phyloP scores from a whole-genome alignment of 768 basidiomycete genomes.

The Lactifluus pinguis region DNA sequence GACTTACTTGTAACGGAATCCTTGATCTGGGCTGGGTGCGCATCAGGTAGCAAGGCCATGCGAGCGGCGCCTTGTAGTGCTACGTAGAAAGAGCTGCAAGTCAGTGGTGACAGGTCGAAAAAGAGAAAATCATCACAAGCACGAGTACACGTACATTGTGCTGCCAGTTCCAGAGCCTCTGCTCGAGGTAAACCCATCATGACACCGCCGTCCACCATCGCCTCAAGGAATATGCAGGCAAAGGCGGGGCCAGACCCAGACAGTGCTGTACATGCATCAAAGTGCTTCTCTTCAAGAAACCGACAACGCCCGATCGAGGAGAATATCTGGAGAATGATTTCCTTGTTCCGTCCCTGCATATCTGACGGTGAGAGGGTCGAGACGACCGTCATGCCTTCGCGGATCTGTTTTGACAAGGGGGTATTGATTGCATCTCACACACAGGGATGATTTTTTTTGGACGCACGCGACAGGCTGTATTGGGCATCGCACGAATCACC shows the following conservation, averaged over 20 bases:
- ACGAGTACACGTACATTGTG: constrained; percentile 63
- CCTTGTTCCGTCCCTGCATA: constrained; percentile 49
- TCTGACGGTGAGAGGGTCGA: constrained; percentile 54
- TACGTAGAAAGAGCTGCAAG: constrained; percentile 25
- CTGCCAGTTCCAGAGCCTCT: constrained; percentile 90
- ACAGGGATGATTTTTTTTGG: no score
- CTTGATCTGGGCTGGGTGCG: constrained; percentile 93
- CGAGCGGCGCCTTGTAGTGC: constrained; percentile 94
- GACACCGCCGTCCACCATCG: constrained; percentile 98
- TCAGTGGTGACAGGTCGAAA: neutral
- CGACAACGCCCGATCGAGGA: constrained; percentile 93
- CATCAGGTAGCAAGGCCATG: constrained; percentile 83
- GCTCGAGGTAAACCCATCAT: constrained; percentile 98
- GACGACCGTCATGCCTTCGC: constrained; percentile 97
- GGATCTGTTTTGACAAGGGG: constrained; percentile 50
- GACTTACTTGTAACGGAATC: constrained; percentile 91
- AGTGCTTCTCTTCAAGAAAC: constrained; percentile 96
- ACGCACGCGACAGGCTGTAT: constrained; percentile 88
- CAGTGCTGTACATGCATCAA: constrained; percentile 95
- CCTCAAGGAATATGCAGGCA: constrained; percentile 92
- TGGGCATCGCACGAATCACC: constrained; percentile 96
- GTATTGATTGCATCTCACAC: no score
- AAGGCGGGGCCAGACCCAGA: constrained; percentile 97
- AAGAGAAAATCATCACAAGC: neutral
- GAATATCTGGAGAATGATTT: constrained; percentile 86